Conservation (phyloP, 1,284 basidiomycete species). For the Violaceomyces palustris region DNA sequence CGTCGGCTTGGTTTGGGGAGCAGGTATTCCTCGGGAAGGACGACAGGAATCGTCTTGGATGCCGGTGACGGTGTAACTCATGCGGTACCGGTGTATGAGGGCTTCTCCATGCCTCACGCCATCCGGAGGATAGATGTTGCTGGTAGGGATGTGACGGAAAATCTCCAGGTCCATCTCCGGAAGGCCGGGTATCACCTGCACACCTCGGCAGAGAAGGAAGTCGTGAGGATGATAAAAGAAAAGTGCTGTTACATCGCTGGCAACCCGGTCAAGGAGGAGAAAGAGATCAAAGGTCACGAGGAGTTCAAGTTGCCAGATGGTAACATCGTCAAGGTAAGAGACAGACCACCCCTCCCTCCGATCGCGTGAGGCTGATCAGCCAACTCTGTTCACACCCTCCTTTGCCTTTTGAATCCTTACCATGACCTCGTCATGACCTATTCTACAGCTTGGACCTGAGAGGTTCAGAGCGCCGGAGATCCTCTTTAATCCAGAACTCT, state of each 20-base stretch:
- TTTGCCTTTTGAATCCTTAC: not conserved
- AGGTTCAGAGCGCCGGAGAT: conserved; percentile 96
- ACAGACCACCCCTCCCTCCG: too few relatives aligned
- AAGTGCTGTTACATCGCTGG: conserved; percentile 92
- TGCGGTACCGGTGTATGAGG: conserved; percentile 97
- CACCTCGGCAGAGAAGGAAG: conserved; percentile 93
- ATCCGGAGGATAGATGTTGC: conserved; percentile 92
- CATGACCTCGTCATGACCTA: too few relatives aligned
- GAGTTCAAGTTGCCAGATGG: conserved; percentile 94
- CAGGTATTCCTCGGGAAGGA: conserved; percentile 97
- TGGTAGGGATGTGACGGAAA: conserved; percentile 89
- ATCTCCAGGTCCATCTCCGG: conserved; percentile 85
- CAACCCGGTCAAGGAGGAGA: conserved; percentile 90
- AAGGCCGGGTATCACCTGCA: conserved; percentile 92
- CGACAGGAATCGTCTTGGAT: conserved; percentile 96
- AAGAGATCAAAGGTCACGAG: conserved; percentile 66
- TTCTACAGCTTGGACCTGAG: conserved; percentile 76
- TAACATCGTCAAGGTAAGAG: conserved; percentile 75
- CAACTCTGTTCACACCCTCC: not conserved
- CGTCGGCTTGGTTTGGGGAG: not conserved
- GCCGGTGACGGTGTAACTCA: conserved; percentile 99
- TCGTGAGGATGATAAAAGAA: conserved; percentile 96
- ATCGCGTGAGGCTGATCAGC: conserved; percentile 11
- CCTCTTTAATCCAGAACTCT: conserved; percentile 92
- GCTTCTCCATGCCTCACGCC: conserved; percentile 98